Base-by-base conservation (phyloP, 2,329 filamentous ascomycete genomes). In the Alternaria angustiovoidea region DNA sequence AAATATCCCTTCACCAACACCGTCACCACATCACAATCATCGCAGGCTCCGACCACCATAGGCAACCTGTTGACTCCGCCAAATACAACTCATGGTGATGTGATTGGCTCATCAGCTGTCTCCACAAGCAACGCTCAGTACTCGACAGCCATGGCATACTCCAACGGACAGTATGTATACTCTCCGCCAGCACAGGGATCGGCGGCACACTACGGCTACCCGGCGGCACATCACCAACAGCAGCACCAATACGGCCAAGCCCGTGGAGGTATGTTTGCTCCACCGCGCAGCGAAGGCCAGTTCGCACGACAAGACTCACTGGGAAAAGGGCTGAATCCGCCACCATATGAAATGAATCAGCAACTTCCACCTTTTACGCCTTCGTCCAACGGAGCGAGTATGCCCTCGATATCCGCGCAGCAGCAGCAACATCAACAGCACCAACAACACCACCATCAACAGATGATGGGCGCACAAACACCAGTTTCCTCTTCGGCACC, bases 331-430 rank as follows among this genome's bases (percentile, higher is more conserved):
- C 81, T 94, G 55, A 86, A 90, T 61, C 83, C 87, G 55, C 87
- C 90, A 61, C 85, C 89, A 7, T 92, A 89, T 78, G 89, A 91
- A 64, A 82, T 87, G 63, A 87, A 88, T 66, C 72, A 75, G 49
- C 75, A 78, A 62, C 84, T 90, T 61, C 86, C 88, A 44, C 83
- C 88, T 34, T 92, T 89, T 75, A 84, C 88, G 61, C 73, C 75
- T 72, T 85, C 85, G 51, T 81, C 84, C 46, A 85, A 86, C 54
- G 83, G 85, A 18, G 77, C 80, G 32, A 81, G 75, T 63, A 75
- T 85, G 53, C 80, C 82, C 18, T 77, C 82, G 16, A 76, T 82
- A 72, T 73, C 78, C 63, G 67, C 79, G 65, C 82, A 76, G 63
- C 84, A 55, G 53, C 71, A 69, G 2, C 59, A 62, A 6, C 59